Evolutionary conservation across 2,329 filamentous ascomycete genomes (phyloP).

Genomic region (Xylariaceae sp.): DNA sequence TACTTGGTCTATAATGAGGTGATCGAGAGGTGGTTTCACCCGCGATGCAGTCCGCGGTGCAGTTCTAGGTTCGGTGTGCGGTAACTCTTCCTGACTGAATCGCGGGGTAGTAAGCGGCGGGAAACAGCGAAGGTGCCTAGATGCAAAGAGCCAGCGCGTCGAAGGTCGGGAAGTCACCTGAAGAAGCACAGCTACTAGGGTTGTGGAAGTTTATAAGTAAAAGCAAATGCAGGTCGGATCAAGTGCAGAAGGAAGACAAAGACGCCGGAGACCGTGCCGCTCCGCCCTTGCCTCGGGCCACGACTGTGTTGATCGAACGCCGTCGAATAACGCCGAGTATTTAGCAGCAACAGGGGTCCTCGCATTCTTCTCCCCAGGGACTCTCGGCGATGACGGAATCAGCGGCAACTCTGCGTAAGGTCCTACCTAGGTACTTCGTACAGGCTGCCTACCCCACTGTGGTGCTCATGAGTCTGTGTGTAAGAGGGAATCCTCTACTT

Average conservation of each 20-base stretch:
- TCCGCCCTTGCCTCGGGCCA: constrained; percentile 4
- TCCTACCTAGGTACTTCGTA: too few species aligned
- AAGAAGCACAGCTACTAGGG: constrained; percentile 1
- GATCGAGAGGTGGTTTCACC: constrained; percentile 1
- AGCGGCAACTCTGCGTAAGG: too few species aligned
- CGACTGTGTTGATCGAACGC: constrained; percentile 7
- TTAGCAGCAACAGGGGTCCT: too few species aligned
- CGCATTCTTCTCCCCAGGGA: too few species aligned
- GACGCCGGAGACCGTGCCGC: background rate
- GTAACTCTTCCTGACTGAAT: background rate
- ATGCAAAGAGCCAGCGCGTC: background rate
- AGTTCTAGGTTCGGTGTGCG: background rate
- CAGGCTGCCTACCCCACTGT: too few species aligned
- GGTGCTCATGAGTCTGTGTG: too few species aligned
- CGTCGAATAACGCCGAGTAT: constrained; percentile 13
- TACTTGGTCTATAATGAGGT: background rate
- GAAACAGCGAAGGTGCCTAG: constrained; percentile 3
- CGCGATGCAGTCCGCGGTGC: background rate
- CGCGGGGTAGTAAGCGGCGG: constrained; percentile 4
- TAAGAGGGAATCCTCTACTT: too few species aligned
- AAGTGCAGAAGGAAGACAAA: background rate
- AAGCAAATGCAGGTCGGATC: background rate
- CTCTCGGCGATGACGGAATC: too few species aligned
- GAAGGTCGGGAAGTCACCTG: background rate
- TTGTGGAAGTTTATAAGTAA: background rate